Percentiles rank a stretch among this genome's conserved stretches.
phyloP scores from a whole-genome alignment of 768 basidiomycete species.

The Tephrocybe sp. region DNA sequence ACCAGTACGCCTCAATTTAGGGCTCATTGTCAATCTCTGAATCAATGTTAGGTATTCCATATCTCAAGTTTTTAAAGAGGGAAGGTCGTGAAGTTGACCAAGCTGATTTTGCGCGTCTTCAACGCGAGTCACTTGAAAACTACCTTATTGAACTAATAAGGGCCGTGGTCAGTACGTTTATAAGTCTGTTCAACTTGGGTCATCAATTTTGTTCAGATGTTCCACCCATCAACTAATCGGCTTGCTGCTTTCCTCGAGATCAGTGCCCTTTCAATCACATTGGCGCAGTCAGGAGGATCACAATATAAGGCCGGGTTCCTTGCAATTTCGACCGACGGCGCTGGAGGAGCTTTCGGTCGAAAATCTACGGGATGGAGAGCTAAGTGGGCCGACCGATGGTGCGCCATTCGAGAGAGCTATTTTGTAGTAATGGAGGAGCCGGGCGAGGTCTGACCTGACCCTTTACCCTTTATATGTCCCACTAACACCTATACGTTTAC shows the following conservation, averaged over 20 bases:
- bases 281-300: conserved; percentile 77
- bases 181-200: not conserved
- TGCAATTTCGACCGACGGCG: conserved; percentile 50
- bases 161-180: conserved; percentile 64
- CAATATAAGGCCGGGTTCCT: conserved; percentile 93
- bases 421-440: conserved; percentile 84
- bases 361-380: conserved; percentile 59
- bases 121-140: conserved; percentile 80
- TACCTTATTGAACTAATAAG: conserved; percentile 88
- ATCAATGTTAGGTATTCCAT: conserved; percentile 65
- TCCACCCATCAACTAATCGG: conserved; percentile 89
- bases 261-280: conserved; percentile 77
- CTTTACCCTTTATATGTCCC: not conserved
- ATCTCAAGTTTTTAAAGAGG: conserved; percentile 80
- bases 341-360: conserved; percentile 59
- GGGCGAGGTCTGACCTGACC: conserved; percentile 58
- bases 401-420: conserved; percentile 88
- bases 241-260: conserved; percentile 90
- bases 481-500: not conserved
- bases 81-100: conserved; percentile 57
- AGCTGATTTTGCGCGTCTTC: conserved; percentile 76
- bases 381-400: conserved; percentile 79
- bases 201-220: conserved; percentile 64
- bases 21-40: conserved; percentile 1
- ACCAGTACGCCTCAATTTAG: conserved; percentile 49